Evolutionary conservation across 768 basidiomycete genomes (phyloP).

Genomic region (Podaxis mareebaensis): DNA sequence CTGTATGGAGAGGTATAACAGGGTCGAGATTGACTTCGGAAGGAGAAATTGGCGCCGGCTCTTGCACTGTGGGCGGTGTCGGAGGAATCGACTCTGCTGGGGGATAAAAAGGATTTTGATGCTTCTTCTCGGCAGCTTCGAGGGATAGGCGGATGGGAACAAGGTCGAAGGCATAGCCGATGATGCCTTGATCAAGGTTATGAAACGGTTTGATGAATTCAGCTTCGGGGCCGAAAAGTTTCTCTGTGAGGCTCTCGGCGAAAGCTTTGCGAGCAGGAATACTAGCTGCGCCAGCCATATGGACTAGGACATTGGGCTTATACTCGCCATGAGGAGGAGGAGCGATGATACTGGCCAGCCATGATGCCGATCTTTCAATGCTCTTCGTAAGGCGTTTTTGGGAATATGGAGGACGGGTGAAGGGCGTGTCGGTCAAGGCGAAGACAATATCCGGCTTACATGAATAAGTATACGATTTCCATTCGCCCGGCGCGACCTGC

Average conservation of each 20-base stretch:
- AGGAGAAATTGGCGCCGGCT: slow-evolving; percentile 5
- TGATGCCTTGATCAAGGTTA: slow-evolving; percentile 66
- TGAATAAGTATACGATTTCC: slow-evolving; percentile 51
- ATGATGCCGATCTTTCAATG: slow-evolving; percentile 65
- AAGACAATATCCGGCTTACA: slow-evolving; percentile 71
- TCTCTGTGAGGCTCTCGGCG: slow-evolving; percentile 55
- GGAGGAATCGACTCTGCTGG: background rate
- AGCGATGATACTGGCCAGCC: slow-evolving; percentile 59
- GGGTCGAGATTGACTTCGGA: slow-evolving; percentile 14
- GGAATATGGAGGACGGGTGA: slow-evolving; percentile 63
- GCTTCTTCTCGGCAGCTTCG: slow-evolving; percentile 19
- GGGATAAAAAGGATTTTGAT: background rate
- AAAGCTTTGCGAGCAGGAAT: slow-evolving; percentile 64
- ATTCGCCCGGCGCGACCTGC: slow-evolving; percentile 57
- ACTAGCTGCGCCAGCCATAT: slow-evolving; percentile 65
- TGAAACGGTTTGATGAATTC: slow-evolving; percentile 49
- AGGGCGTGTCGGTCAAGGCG: slow-evolving; percentile 70
- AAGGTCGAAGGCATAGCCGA: slow-evolving; percentile 74
- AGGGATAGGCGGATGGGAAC: slow-evolving; percentile 43
- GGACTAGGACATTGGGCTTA: slow-evolving; percentile 48
- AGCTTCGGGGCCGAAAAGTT: slow-evolving; percentile 54
- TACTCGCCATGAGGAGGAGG: background rate
- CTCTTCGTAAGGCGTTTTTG: slow-evolving; percentile 80
- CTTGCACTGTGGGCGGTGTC: background rate
- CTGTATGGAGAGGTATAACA: slow-evolving; percentile 15